These are phyloP conservation scores for Candida boleticola DNA, from an alignment of 805 yeast genomes.

Conservation along the genomic window DNA sequence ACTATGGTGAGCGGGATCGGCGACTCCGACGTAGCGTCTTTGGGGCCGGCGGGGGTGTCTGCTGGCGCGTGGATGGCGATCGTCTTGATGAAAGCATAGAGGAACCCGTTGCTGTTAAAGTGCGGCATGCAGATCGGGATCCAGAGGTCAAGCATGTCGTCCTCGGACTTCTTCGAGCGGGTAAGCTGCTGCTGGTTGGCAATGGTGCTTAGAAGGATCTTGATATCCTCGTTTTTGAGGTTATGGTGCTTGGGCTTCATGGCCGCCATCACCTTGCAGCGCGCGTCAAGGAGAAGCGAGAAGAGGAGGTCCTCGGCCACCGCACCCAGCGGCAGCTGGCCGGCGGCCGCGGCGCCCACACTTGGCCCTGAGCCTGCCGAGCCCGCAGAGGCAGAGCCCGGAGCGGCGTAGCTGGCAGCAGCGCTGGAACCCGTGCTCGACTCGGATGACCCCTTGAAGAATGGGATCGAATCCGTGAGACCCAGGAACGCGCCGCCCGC, in stretches of 20 bases:
- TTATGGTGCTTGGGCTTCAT: slow-evolving; percentile 77
- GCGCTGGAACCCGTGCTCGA: background rate
- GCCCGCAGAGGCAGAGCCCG: background rate
- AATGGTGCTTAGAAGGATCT: slow-evolving; percentile 68
- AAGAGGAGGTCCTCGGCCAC: slow-evolving; percentile 57
- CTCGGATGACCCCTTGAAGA: slow-evolving; percentile 4
- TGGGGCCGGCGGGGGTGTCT: background rate
- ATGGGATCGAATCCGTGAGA: slow-evolving; percentile 2
- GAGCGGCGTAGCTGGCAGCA: background rate
- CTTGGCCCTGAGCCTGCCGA: background rate
- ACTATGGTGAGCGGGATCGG: slow-evolving; percentile 37
- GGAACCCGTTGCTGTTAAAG: slow-evolving; percentile 84
- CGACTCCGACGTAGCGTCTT: slow-evolving; percentile 7
- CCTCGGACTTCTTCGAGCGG: slow-evolving; percentile 11
- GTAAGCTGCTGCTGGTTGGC: slow-evolving; percentile 50
- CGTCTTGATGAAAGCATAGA: slow-evolving; percentile 70
- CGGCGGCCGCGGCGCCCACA: slow-evolving; percentile 1
- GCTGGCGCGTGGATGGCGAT: slow-evolving; percentile 10
- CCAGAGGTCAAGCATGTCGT: slow-evolving; percentile 76
- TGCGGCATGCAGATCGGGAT: slow-evolving; percentile 89
- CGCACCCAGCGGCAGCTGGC: no score
- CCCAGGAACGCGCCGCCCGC: background rate
- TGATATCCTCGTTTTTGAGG: slow-evolving; percentile 78
- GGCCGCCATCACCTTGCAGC: slow-evolving; percentile 63
- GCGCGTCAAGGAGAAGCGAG: slow-evolving; percentile 66